Percentiles rank a stretch among this genome's conserved stretches.
Conservation (phyloP, 2,329 filamentous ascomycete genomes). For the Stachybotrys elegans region DNA sequence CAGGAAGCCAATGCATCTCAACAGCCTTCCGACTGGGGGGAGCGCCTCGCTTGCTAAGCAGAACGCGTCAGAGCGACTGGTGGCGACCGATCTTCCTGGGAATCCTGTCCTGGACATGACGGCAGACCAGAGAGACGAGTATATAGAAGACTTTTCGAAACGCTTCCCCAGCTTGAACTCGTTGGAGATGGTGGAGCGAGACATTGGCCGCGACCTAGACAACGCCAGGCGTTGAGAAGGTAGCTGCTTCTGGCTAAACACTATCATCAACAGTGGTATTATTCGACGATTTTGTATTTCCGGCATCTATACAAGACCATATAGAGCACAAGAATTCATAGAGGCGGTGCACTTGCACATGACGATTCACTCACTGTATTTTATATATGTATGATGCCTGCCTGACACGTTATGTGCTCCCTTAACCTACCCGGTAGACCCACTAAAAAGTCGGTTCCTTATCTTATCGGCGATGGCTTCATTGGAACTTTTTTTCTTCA, state of each 20-base stretch:
- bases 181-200: slow-evolving; percentile 83
- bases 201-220: slow-evolving; percentile 30
- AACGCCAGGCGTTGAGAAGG: slow-evolving; percentile 15
- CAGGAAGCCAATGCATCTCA: slow-evolving; percentile 58
- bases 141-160: slow-evolving; percentile 69
- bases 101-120: slow-evolving; percentile 51
- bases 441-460: too few species aligned
- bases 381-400: too few species aligned
- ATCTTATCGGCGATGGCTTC: slow-evolving; percentile 23
- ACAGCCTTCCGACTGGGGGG: slow-evolving; percentile 44
- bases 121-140: slow-evolving; percentile 57
- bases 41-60: slow-evolving; percentile 41
- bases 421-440: too few species aligned
- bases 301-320: too few species aligned
- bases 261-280: too few species aligned
- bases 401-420: too few species aligned
- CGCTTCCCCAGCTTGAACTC: slow-evolving; percentile 80
- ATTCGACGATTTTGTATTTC: too few species aligned
- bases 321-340: too few species aligned
- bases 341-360: too few species aligned
- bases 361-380: too few species aligned
- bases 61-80: slow-evolving; percentile 30
- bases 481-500: slow-evolving; percentile 4
- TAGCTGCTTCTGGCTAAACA: too few species aligned
- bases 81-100: slow-evolving; percentile 41